Evolutionary conservation across 306 rosid species (phyloP), one percentile per base, ranked within the genome.

Genomic region (Sindora glabra): DNA sequence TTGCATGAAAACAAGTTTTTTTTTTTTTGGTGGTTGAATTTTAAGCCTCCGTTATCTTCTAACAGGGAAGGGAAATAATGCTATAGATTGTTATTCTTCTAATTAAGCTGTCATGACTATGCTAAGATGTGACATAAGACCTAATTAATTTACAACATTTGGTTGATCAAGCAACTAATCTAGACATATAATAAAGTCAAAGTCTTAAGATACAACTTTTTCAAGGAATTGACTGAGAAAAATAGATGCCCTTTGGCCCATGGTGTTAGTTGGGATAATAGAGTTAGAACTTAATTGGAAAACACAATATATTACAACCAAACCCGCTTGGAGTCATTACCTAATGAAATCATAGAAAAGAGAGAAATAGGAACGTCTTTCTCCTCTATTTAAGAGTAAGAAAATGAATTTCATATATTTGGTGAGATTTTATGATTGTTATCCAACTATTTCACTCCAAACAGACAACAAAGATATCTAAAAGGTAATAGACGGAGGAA

Each of bases 101-200:
- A 62, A 17, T 3, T 15, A 24, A 40, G 17, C 58, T 49, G 63
- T 45, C 62, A 69, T 2, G 25, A 39, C 37, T 55, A 41, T 63
- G 62, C 54, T 34, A 53, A 21, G 38, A 50, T 45, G 14, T 18
- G 45, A 42, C 12, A 27, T 30, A 62, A 22, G 29, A 12, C 50
- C 22, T 23, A 42, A 32, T 38, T 11, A 29, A 29, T 39, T 19
- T 44, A 12, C 30, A 53, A 52, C 25, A 16, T 61, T 42, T 3
- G 34, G 32, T 39, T 41, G 67, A 30, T 27, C 37, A 48, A 3
- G 18, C 55, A 67, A 26, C 45, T 45, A 25, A 58, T 36, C 51
- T 23, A 69, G 48, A 9, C 46, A 49, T 29, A 42, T 18, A 10
- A 18, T 25, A 18, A 74, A 71, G 76, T 80, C 83, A 80, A 70